phyloP scores from a whole-genome alignment of 2,329 filamentous ascomycete genomes.

The Fusarium duplospermum region DNA sequence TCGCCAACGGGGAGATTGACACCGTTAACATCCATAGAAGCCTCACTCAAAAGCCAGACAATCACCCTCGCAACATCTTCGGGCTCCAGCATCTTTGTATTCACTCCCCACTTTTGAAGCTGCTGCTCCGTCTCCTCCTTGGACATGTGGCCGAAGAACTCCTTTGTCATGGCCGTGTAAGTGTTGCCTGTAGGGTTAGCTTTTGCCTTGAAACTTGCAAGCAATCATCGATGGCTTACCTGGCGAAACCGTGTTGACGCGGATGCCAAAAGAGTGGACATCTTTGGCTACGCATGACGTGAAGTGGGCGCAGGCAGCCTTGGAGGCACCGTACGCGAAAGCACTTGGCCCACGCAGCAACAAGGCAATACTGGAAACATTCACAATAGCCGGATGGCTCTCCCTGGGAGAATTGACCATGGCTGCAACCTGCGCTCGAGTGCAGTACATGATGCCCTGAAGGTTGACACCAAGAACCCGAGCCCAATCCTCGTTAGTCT shows the following conservation, averaged over 20 bases:
- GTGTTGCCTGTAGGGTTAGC: neutral
- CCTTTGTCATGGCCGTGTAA: constrained; percentile 7
- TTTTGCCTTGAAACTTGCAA: neutral
- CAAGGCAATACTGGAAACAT: neutral
- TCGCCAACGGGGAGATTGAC: constrained; percentile 3
- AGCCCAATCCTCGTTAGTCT: constrained; percentile 2
- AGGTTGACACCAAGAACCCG: constrained; percentile 3
- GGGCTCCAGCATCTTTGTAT: neutral
- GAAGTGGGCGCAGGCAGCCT: neutral
- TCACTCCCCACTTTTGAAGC: neutral
- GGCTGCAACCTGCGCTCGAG: neutral
- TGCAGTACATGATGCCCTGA: constrained; percentile 8
- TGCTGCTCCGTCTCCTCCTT: constrained; percentile 1
- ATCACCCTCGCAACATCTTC: constrained; percentile 7
- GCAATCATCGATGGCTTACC: neutral
- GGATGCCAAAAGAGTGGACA: neutral
- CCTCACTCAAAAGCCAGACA: constrained; percentile 10
- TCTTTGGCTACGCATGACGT: neutral
- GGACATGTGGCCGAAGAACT: neutral
- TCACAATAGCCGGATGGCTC: neutral
- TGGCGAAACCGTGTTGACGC: neutral
- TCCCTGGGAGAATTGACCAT: neutral
- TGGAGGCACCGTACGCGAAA: neutral
- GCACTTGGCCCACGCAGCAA: neutral
- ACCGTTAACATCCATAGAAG: neutral